These are phyloP conservation scores for Aspergillus costaricaensis DNA, from an alignment of 2,329 filamentous ascomycete genomes.

Conservation along the genomic window DNA sequence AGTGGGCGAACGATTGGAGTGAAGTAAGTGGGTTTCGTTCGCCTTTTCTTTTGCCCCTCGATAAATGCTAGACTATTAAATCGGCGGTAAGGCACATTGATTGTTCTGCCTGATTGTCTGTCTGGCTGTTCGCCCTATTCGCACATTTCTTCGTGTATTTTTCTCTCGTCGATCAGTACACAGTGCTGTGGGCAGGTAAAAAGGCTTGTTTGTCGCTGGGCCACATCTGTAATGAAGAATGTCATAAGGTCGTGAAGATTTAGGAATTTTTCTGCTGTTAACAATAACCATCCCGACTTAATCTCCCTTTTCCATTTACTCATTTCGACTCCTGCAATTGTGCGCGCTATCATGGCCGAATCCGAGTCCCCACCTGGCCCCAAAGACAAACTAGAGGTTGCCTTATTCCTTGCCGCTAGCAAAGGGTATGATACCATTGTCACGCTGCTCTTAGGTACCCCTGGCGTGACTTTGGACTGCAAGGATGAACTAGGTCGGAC, in stretches of 20 bases:
- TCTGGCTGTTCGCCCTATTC: not conserved
- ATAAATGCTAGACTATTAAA: not conserved
- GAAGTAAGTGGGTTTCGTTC: not conserved
- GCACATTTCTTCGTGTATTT: not conserved
- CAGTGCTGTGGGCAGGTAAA: not conserved
- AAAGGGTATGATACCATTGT: constrained; percentile 30
- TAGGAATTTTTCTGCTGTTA: not conserved
- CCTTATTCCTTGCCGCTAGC: constrained; percentile 26
- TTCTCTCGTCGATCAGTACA: not conserved
- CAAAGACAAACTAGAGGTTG: constrained; percentile 25
- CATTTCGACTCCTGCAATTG: not conserved
- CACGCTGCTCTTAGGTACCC: constrained; percentile 23
- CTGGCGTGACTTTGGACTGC: constrained; percentile 24
- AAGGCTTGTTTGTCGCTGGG: not conserved
- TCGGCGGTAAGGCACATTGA: not conserved
- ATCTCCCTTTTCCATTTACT: not conserved
- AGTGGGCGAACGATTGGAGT: not conserved
- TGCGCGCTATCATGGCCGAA: constrained; percentile 10
- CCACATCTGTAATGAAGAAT: not conserved
- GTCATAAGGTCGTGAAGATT: not conserved
- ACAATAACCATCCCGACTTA: too few relatives aligned
- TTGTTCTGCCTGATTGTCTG: not conserved
- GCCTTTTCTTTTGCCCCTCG: not conserved
- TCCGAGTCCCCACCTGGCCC: constrained; percentile 14
- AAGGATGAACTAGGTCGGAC: constrained; percentile 22